Evolutionary conservation across 345 rosid species (phyloP), one percentile per base, ranked within the genome.

Genomic region (Gossypium anomalum): DNA sequence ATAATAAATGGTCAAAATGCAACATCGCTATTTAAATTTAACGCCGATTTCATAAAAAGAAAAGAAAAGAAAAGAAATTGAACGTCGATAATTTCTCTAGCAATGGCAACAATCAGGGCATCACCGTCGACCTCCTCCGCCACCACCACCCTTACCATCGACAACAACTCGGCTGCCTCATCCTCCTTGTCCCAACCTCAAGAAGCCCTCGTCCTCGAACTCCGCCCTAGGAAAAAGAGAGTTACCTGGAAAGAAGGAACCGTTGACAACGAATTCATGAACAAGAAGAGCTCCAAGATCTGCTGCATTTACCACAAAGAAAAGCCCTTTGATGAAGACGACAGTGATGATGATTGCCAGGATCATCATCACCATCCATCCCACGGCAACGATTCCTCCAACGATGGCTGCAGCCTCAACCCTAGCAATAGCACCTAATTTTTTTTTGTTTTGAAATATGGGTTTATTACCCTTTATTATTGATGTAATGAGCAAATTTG

Each of bases 251-350:
- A 91, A 82, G 89, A 88, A 16, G 99, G 97, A 72, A 95, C 98
- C 51, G 92, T 95, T 0, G 98, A 95, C 81, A 95, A 95, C 78
- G 99, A 95, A 81, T 88, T 91, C 71, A 85, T 95, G 99, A 91
- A 92, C 82, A 95, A 86, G 91, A 95, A 91, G 79, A 91, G 97
- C 80, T 93, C 99, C 48, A 95, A 95, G 90, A 93, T 89, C 78
- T 95, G 99, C 81, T 95, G 99, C 80, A 87, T 95, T 83, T 95
- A 89, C 85, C 99, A 95, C 85, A 93, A 95, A 77, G 81, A 95
- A 68, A 95, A 93, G 82, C 82, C 97, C 14, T 95, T 95, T 64
- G 97, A 92, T 51, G 98, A 93, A 70, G 99, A 95, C 78, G 81
- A 75, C 48, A 95, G 97, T 77, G 97, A 90, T 52, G 94, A 93